Evolutionary conservation across 352 stramenopile genomes (phyloP), one percentile per base, ranked within the genome.

Genomic region (Globisporangium lucens): DNA sequence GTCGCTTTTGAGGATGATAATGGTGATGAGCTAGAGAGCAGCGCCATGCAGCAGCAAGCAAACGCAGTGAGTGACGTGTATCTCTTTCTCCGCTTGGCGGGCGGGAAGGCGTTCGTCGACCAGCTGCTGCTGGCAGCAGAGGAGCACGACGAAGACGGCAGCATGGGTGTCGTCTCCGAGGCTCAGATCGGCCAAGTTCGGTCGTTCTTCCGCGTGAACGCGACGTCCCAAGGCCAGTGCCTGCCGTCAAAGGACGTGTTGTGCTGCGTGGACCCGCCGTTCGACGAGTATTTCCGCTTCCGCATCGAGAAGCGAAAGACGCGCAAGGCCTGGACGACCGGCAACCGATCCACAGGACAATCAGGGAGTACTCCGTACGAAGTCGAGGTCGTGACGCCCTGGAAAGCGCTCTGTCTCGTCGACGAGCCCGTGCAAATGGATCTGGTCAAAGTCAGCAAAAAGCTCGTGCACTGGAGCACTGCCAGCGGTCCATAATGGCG

Each of bases 21-120:
- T 8, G 38, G 38, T 0, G 35, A 68, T 10, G 36, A 33, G 15
- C 24, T 27, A 5, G 38, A 9, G 59, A 56, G 20, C 9, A 66
- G n/a, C 43, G 17, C 30, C 33, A 29, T 29, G 27, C 27, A 61
- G 27, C 61, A 22, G n/a, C 61, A 17, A 17, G 12, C 7, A 30
- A 62, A 4, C 33, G 12, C 47, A 6, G 46, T 71, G 30, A 71
- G 72, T 20, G 65, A 69, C 6, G 63, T 76, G 29, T 56, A 76
- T 38, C 60, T 94, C 17, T 89, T 90, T 46, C 49, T 94, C 35
- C 72, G 83, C 1, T 64, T 94, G 33, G 71, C 72, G 22, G 82
- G 77, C 0, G 87, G 87, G 0, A 83, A 79, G 22, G 87, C 87
- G 12, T 94, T 94, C 43, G 76, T 94, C 5, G 87, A 94, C n/a